phyloP scores from a whole-genome alignment of 257 asterid species.

The Apocynum venetum region DNA sequence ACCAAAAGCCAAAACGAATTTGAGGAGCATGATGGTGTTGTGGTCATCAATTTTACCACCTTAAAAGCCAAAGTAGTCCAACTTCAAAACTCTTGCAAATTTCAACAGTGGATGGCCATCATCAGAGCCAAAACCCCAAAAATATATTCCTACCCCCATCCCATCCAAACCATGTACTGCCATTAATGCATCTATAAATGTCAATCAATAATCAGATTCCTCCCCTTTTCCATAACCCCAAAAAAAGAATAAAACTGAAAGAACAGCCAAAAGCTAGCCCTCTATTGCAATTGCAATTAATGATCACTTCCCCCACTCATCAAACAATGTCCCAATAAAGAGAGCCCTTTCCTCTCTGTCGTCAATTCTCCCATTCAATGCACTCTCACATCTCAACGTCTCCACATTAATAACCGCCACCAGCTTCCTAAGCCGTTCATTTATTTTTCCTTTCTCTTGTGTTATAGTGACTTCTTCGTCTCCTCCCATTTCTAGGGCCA shows the following conservation, averaged over 20 bases:
- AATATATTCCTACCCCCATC: not conserved
- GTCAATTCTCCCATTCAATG: constrained; percentile 24
- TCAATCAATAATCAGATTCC: constrained; percentile 3
- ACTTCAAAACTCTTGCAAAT: not conserved
- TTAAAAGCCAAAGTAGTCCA: no score
- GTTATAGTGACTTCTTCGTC: not conserved
- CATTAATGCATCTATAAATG: not conserved
- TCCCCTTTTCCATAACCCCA: constrained; percentile 1
- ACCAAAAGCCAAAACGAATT: no score
- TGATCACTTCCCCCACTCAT: constrained; percentile 11
- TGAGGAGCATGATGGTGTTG: no score
- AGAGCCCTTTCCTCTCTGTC: not conserved
- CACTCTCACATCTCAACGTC: constrained; percentile 10
- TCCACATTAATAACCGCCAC: not conserved
- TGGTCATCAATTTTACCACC: not conserved
- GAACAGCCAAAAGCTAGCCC: not conserved
- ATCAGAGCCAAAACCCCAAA: constrained; percentile 2
- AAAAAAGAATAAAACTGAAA: not conserved
- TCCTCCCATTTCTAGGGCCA: constrained; percentile 5
- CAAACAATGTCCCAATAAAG: not conserved
- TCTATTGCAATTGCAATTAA: constrained; percentile 11
- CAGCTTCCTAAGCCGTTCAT: not conserved
- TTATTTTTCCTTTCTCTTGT: not conserved
- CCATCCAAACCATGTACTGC: not conserved
- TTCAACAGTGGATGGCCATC: not conserved